phyloP scores from a whole-genome alignment of 1,139 yeast genomes.

The Sugiyamaella castrensis region DNA sequence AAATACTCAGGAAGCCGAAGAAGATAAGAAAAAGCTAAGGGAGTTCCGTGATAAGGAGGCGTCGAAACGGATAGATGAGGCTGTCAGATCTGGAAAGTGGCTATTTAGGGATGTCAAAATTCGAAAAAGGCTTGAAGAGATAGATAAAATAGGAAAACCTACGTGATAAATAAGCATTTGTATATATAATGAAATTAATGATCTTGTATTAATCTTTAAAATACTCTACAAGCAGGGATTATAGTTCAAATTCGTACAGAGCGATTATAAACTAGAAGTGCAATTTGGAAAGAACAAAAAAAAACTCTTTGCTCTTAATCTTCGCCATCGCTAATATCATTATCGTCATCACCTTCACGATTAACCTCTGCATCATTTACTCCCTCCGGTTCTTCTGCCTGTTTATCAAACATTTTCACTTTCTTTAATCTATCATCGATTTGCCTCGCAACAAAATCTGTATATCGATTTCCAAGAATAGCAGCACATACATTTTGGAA shows the following conservation, averaged over 20 bases:
- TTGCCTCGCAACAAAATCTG: slow-evolving; percentile 1
- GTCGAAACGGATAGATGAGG: slow-evolving; percentile 22
- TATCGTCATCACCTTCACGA: not conserved
- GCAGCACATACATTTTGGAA: slow-evolving; percentile 5
- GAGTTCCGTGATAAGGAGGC: slow-evolving; percentile 20
- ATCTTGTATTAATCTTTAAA: not conserved
- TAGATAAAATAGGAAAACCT: not conserved
- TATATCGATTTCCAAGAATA: slow-evolving; percentile 4
- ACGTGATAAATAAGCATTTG: not conserved
- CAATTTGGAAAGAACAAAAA: too few species aligned
- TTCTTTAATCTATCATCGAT: slow-evolving; percentile 2
- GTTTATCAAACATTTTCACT: slow-evolving; percentile 2
- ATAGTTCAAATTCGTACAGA: too few species aligned
- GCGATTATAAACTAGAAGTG: too few species aligned
- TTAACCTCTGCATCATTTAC: not conserved
- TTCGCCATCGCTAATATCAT: not conserved
- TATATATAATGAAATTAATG: not conserved
- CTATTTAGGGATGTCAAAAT: slow-evolving; percentile 24
- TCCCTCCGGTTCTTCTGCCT: not conserved
- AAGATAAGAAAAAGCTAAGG: slow-evolving; percentile 25
- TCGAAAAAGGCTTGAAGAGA: slow-evolving; percentile 1
- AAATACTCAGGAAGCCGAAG: slow-evolving; percentile 30
- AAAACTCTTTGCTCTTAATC: too few species aligned
- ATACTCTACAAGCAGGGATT: too few species aligned
- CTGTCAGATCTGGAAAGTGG: slow-evolving; percentile 25